Evolutionary conservation across 352 stramenopile genomes (phyloP).

Genomic region (Globisporangium emineosum): DNA sequence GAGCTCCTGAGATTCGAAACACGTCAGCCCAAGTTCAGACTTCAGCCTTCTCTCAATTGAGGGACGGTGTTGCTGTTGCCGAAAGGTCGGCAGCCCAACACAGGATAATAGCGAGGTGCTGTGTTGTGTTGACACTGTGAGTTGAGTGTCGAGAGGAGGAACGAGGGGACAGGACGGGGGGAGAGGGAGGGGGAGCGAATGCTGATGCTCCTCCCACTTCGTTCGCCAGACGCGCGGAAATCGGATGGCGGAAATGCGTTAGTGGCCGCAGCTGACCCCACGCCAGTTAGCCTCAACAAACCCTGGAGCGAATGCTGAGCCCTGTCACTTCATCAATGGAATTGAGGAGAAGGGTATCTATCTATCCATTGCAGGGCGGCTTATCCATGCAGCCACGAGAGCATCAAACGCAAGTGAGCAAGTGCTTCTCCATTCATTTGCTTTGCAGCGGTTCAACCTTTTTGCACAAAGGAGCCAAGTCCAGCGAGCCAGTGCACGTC

Average conservation of each 20-base stretch:
- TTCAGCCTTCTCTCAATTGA: no score
- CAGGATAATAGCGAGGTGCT: no score
- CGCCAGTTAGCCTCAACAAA: neutral
- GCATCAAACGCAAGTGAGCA: neutral
- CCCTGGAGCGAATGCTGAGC: neutral
- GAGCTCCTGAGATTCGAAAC: neutral
- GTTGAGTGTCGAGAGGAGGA: no score
- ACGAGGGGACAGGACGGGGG: no score
- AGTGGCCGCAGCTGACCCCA: neutral
- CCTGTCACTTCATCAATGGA: conserved; percentile 1
- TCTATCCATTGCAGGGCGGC: neutral
- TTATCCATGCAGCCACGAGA: neutral
- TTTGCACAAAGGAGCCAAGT: neutral
- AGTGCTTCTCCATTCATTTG: neutral
- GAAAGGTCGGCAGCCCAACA: neutral
- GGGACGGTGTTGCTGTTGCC: no score
- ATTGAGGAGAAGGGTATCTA: neutral
- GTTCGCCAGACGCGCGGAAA: conserved; percentile 10
- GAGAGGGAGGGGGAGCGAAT: neutral
- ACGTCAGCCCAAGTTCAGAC: neutral
- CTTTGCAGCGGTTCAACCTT: neutral
- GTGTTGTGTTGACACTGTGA: no score
- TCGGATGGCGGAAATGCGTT: conserved; percentile 3
- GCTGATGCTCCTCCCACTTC: conserved; percentile 5
- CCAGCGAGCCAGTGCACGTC: neutral